These are phyloP conservation scores for Penicillium crystallinum DNA, from an alignment of 495 filamentous ascomycete species.

Conservation along the genomic window DNA sequence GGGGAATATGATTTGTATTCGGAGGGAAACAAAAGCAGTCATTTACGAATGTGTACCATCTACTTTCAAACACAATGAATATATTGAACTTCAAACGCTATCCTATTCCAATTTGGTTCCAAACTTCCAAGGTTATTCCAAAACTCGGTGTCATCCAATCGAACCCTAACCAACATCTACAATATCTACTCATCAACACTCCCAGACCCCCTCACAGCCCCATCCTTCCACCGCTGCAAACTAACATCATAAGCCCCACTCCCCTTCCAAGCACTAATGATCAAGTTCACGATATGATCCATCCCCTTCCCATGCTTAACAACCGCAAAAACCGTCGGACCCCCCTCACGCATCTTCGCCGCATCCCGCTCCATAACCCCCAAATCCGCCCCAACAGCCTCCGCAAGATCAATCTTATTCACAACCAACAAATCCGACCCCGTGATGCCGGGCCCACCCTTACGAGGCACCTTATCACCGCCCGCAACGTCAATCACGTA, in stretches of 20 bases:
- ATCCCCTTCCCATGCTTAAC: constrained; percentile 88
- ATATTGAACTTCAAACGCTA: constrained; percentile 1
- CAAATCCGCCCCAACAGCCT: constrained; percentile 86
- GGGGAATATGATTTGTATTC: constrained; percentile 20
- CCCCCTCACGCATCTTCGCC: constrained; percentile 90
- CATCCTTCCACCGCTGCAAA: constrained; percentile 49
- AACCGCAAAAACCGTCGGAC: constrained; percentile 93
- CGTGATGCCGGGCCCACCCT: constrained; percentile 95
- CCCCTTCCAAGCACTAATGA: constrained; percentile 86
- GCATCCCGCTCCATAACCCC: constrained; percentile 94
- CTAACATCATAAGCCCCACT: constrained; percentile 65
- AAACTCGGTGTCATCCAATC: background rate
- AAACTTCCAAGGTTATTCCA: background rate
- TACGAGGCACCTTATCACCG: constrained; percentile 95
- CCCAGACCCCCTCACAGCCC: constrained; percentile 43
- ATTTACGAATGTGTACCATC: constrained; percentile 8
- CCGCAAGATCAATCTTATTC: constrained; percentile 94
- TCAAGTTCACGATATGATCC: constrained; percentile 78
- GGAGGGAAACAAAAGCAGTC: constrained; percentile 19
- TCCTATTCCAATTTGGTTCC: background rate
- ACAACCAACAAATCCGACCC: constrained; percentile 88
- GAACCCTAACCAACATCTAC: background rate
- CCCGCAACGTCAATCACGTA: constrained; percentile 97
- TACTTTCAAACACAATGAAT: constrained; percentile 7
- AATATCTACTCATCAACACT: constrained; percentile 31